phyloP scores from a whole-genome alignment of 768 basidiomycete species.

The Tephrocybe rancida region DNA sequence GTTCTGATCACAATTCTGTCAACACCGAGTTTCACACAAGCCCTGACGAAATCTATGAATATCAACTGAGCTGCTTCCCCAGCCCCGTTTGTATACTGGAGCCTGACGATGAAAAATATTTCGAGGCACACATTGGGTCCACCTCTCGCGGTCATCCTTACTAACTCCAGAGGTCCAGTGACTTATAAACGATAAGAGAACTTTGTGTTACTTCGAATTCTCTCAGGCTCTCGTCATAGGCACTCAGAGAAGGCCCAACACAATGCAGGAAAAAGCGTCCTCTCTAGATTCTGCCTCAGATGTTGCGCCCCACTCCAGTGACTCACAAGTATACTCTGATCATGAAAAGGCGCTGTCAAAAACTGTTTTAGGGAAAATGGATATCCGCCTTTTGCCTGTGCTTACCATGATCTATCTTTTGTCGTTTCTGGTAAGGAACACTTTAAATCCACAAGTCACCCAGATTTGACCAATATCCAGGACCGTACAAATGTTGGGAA shows the following conservation, averaged over 20 bases:
- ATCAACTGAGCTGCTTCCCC: no score
- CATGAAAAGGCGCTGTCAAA: neutral
- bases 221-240: no score
- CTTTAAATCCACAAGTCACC: neutral
- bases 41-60: no score
- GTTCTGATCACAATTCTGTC: no score
- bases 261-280: neutral
- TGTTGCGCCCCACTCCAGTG: neutral
- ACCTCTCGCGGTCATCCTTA: no score
- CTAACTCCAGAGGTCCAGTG: no score
- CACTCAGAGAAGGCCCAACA: neutral
- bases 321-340: neutral
- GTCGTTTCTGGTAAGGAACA: conserved; percentile 6
- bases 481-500: conserved; percentile 21
- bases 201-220: no score
- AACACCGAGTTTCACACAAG: no score
- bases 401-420: conserved; percentile 13
- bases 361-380: neutral
- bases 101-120: no score
- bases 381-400: conserved; percentile 5
- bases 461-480: neutral
- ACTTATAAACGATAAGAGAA: no score
- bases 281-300: neutral
- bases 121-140: no score
- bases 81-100: no score